These are phyloP conservation scores for Aspergillus vadensis DNA, from an alignment of 2,329 filamentous ascomycete genomes.

Conservation along the genomic window DNA sequence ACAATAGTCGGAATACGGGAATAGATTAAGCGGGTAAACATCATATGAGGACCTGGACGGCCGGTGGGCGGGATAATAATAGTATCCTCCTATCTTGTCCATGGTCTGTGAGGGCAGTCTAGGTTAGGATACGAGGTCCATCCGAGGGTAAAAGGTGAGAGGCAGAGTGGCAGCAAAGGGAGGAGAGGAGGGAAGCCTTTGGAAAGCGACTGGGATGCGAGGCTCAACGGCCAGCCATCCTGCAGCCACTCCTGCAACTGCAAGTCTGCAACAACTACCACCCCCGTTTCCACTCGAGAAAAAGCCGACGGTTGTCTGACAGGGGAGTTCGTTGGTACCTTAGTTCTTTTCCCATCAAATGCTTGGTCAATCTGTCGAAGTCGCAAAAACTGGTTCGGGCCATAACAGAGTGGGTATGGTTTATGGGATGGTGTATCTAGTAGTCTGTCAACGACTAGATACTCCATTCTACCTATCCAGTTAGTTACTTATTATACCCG, in stretches of 20 bases:
- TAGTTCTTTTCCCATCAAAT: background rate
- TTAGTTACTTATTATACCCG: too few relatives aligned
- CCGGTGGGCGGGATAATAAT: background rate
- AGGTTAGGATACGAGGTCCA: background rate
- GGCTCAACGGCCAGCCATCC: background rate
- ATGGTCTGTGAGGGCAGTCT: background rate
- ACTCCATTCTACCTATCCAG: too few relatives aligned
- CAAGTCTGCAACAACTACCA: background rate
- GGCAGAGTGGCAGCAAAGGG: background rate
- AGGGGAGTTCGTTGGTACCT: background rate
- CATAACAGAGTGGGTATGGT: background rate
- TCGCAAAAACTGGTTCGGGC: background rate
- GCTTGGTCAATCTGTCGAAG: background rate
- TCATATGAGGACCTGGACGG: background rate
- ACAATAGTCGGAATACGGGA: background rate
- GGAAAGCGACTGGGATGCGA: background rate
- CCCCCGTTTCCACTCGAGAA: background rate
- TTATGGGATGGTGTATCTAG: background rate
- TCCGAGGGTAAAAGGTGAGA: background rate
- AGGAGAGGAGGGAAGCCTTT: background rate
- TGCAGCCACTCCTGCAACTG: background rate
- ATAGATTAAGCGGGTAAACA: background rate
- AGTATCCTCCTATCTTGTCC: background rate
- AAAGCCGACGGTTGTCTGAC: background rate
- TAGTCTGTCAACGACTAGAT: background rate